Conservation (phyloP, 2,329 filamentous ascomycete species). For the Clathrospora elynae region DNA sequence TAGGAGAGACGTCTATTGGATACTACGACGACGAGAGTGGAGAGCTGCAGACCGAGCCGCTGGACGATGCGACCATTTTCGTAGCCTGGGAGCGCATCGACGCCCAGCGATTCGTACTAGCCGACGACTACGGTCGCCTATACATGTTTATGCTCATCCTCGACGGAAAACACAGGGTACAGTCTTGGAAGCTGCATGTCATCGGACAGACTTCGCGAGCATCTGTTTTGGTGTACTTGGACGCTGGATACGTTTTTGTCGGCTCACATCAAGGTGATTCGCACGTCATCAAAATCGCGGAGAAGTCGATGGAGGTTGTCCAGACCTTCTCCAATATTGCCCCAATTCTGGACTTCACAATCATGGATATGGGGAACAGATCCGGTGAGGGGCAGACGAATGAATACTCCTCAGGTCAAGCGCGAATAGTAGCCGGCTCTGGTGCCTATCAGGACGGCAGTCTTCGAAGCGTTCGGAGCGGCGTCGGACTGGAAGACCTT, state of each 20-base stretch:
- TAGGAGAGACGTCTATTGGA: slow-evolving; percentile 70
- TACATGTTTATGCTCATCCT: slow-evolving; percentile 82
- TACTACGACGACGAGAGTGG: slow-evolving; percentile 83
- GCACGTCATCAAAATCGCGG: slow-evolving; percentile 72
- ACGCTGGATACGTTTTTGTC: slow-evolving; percentile 75
- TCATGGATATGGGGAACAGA: slow-evolving; percentile 94
- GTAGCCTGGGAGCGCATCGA: slow-evolving; percentile 91
- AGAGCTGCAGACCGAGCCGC: slow-evolving; percentile 65
- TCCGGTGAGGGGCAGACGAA: slow-evolving; percentile 79
- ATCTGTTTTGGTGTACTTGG: slow-evolving; percentile 77
- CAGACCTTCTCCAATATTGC: slow-evolving; percentile 85
- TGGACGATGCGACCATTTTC: slow-evolving; percentile 81
- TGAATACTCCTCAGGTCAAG: slow-evolving; percentile 93
- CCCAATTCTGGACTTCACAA: slow-evolving; percentile 88
- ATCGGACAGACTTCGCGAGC: slow-evolving; percentile 76
- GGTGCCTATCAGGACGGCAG: slow-evolving; percentile 89
- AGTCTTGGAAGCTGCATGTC: slow-evolving; percentile 70
- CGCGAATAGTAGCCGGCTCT: slow-evolving; percentile 88
- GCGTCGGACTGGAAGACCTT: slow-evolving; percentile 87
- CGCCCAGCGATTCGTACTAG: slow-evolving; percentile 80
- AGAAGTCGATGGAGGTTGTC: slow-evolving; percentile 67
- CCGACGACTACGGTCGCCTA: slow-evolving; percentile 86
- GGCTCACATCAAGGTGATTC: slow-evolving; percentile 94
- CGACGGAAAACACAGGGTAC: slow-evolving; percentile 67
- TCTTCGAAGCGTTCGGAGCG: slow-evolving; percentile 86